A percentile compares a stretch with the other conserved stretches of the same genome.
These are phyloP conservation scores for Hypoxylon rubiginosum DNA, from an alignment of 2,329 filamentous ascomycete genomes.

Conservation along the genomic window DNA sequence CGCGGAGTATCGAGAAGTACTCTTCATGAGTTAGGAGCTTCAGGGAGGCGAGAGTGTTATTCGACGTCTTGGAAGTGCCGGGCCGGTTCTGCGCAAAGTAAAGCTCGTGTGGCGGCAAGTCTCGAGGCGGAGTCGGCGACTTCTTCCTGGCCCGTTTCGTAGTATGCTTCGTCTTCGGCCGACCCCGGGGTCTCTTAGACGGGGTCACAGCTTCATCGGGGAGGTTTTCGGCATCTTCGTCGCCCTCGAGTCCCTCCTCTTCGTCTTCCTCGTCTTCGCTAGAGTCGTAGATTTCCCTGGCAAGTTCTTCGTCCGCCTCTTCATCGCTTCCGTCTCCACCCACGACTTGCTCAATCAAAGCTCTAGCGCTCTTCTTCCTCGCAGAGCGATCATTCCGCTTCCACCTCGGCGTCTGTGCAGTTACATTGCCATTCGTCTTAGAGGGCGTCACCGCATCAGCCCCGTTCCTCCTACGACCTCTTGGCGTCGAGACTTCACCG, in stretches of 20 bases:
- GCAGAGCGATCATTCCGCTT: conserved; percentile 85
- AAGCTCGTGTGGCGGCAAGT: conserved; percentile 88
- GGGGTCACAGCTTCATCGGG: conserved; percentile 53
- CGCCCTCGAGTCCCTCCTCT: conserved; percentile 46
- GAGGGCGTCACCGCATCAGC: conserved; percentile 44
- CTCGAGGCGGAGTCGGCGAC: conserved; percentile 82
- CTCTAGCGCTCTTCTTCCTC: conserved; percentile 83
- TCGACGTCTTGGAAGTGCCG: conserved; percentile 85
- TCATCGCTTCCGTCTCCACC: conserved; percentile 76
- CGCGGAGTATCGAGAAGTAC: conserved; percentile 79
- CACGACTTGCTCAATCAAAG: conserved; percentile 79
- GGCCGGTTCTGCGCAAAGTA: conserved; percentile 95
- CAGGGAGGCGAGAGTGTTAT: conserved; percentile 82
- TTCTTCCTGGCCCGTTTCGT: conserved; percentile 62
- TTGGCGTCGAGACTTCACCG: conserved; percentile 40
- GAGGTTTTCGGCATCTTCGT: conserved; percentile 47
- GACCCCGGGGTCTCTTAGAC: conserved; percentile 64
- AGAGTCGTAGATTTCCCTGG: conserved; percentile 75
- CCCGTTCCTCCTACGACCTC: conserved; percentile 40
- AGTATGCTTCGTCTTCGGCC: conserved; percentile 58
- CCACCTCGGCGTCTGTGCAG: conserved; percentile 71
- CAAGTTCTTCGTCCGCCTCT: conserved; percentile 77
- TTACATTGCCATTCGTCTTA: conserved; percentile 44
- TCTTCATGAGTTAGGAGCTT: conserved; percentile 89
- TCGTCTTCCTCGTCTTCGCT: conserved; percentile 65